Conservation (phyloP, 805 yeast species). For the Candida stauntonica region DNA sequence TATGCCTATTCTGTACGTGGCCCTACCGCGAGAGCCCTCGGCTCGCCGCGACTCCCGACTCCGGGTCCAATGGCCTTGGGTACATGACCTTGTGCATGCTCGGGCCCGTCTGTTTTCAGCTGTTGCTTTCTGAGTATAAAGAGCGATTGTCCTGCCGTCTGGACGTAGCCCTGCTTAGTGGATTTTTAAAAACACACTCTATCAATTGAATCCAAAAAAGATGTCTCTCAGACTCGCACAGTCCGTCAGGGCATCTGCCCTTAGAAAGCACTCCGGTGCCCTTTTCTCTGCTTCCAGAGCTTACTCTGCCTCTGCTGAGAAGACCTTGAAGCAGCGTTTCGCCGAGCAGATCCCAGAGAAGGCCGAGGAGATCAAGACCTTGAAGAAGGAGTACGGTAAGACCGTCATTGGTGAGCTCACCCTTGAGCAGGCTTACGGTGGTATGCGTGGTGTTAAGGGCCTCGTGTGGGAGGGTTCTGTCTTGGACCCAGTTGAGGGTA, state of each 20-base stretch:
- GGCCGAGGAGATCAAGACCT: slow-evolving; percentile 80
- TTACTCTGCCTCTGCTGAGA: slow-evolving; percentile 28
- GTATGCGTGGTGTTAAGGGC: slow-evolving; percentile 86
- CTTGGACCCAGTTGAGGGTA: slow-evolving; percentile 80
- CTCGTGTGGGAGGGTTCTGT: slow-evolving; percentile 89
- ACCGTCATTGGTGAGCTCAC: slow-evolving; percentile 65
- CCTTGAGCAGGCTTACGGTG: slow-evolving; percentile 83
- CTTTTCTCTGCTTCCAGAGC: slow-evolving; percentile 22
- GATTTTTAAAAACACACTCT: neutral
- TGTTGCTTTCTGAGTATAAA: neutral
- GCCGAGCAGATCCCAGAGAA: slow-evolving; percentile 88
- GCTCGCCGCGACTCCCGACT: too few relatives aligned
- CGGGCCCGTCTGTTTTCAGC: slow-evolving; percentile 15
- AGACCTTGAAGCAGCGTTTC: slow-evolving; percentile 90
- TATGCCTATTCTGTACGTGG: too few relatives aligned
- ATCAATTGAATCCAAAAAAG: neutral
- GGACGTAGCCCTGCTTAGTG: neutral
- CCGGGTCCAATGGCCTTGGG: too few relatives aligned
- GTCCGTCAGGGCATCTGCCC: slow-evolving; percentile 11
- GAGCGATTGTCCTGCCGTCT: neutral
- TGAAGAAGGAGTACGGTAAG: slow-evolving; percentile 83
- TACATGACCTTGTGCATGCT: slow-evolving; percentile 13
- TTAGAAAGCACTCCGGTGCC: slow-evolving; percentile 10
- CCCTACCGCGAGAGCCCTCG: too few relatives aligned
- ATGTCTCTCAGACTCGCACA: slow-evolving; percentile 20